Conservation (phyloP, 768 basidiomycete genomes). For the Paxillus ammoniavirescens region DNA sequence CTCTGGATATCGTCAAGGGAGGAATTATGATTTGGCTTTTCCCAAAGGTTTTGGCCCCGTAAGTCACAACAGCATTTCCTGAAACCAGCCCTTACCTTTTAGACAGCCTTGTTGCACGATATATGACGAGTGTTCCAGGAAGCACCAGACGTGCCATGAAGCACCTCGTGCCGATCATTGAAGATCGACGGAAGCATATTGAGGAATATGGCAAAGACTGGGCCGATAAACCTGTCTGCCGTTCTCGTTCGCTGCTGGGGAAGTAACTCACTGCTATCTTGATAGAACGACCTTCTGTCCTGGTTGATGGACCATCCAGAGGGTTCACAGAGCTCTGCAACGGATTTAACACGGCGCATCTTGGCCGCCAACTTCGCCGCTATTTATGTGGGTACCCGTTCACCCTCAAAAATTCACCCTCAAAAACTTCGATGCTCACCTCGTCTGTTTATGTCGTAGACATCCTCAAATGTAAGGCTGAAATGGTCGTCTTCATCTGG, state of each 20-base stretch:
- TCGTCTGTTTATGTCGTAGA: too few relatives aligned
- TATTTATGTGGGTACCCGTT: conserved; percentile 3
- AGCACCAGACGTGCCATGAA: conserved; percentile 7
- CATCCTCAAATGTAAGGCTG: too few relatives aligned
- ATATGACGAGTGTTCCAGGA: neutral
- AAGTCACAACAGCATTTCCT: neutral
- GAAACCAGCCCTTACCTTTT: neutral
- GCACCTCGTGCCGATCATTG: conserved; percentile 27
- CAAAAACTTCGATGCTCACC: too few relatives aligned
- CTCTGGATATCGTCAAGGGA: neutral
- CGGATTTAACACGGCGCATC: conserved; percentile 20
- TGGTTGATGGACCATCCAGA: conserved; percentile 32
- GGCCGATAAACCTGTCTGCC: too few relatives aligned
- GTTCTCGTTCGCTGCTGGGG: too few relatives aligned
- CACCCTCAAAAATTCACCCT: too few relatives aligned
- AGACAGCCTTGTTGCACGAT: too few relatives aligned
- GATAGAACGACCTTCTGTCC: conserved; percentile 31
- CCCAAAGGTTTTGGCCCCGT: conserved; percentile 35
- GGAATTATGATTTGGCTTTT: conserved; percentile 24
- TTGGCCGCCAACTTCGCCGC: conserved; percentile 22
- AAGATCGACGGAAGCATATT: too few relatives aligned
- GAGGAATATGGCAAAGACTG: too few relatives aligned
- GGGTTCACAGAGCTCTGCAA: conserved; percentile 8
- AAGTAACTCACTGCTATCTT: neutral
- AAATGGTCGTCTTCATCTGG: too few relatives aligned